These are phyloP conservation scores for Polyporus tsugae DNA, from an alignment of 1,284 basidiomycete species.

Conservation along the genomic window DNA sequence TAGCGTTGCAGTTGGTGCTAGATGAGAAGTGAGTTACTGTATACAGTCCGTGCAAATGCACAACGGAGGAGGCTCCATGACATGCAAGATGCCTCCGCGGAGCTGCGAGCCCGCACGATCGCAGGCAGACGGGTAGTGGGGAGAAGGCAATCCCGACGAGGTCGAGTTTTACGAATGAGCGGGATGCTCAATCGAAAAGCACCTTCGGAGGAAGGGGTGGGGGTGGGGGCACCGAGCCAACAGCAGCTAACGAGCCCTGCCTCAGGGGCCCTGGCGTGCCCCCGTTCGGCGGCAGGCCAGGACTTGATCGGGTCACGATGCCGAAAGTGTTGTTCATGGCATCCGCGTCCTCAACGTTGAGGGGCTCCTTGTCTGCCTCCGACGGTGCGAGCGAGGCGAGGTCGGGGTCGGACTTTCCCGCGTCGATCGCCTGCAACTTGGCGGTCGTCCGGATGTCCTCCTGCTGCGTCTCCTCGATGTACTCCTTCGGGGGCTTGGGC, in stretches of 20 bases:
- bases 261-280: slow-evolving; percentile 5
- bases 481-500: slow-evolving; percentile 77
- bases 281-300: not conserved
- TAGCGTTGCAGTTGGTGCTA: not conserved
- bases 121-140: not conserved
- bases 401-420: slow-evolving; percentile 26
- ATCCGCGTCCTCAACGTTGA: slow-evolving; percentile 14
- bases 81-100: not conserved
- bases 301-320: not conserved
- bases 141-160: not conserved
- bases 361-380: slow-evolving; percentile 12
- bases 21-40: not conserved
- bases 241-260: slow-evolving; percentile 1
- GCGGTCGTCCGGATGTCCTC: slow-evolving; percentile 62
- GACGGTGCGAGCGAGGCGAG: slow-evolving; percentile 18
- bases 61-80: not conserved
- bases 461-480: slow-evolving; percentile 79
- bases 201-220: slow-evolving; percentile 43
- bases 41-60: not conserved
- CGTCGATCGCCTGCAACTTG: slow-evolving; percentile 42
- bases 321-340: slow-evolving; percentile 27
- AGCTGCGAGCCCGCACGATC: not conserved
- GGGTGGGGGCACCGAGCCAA: slow-evolving; percentile 38
- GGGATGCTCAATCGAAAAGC: slow-evolving; percentile 16
- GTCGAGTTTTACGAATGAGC: slow-evolving; percentile 1